A percentile compares a stretch with the other conserved stretches of the same genome.
Conservation (phyloP, 2,329 filamentous ascomycete species). For the Aureobasidium sp. region DNA sequence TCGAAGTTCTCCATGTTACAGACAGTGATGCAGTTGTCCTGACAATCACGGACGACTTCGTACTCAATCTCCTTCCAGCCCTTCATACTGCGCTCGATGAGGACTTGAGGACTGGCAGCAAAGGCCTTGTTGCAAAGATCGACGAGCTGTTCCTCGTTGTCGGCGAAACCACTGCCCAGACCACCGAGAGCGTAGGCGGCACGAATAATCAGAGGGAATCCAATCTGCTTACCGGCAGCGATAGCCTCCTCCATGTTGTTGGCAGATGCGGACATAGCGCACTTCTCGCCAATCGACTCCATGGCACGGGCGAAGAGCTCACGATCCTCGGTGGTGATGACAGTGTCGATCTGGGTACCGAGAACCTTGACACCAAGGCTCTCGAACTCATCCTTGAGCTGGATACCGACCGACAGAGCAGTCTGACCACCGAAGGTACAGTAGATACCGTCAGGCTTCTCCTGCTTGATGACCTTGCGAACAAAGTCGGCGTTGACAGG, state of each 20-base stretch:
- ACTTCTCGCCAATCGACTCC: slow-evolving; percentile 97
- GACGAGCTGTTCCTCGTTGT: slow-evolving; percentile 73
- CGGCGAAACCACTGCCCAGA: slow-evolving; percentile 89
- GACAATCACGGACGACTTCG: slow-evolving; percentile 89
- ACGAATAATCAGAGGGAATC: slow-evolving; percentile 93
- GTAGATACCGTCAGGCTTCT: slow-evolving; percentile 93
- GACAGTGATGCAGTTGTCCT: slow-evolving; percentile 98
- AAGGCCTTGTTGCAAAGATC: slow-evolving; percentile 93
- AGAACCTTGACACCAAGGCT: slow-evolving; percentile 85
- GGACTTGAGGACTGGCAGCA: slow-evolving; percentile 86
- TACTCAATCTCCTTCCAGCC: slow-evolving; percentile 99
- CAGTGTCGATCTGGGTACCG: slow-evolving; percentile 93
- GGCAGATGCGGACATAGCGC: slow-evolving; percentile 92
- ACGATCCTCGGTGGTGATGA: slow-evolving; percentile 96
- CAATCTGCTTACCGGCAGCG: slow-evolving; percentile 80
- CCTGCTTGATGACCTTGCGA: slow-evolving; percentile 91
- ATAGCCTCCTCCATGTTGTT: slow-evolving; percentile 83
- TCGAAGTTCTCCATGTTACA: slow-evolving; percentile 99
- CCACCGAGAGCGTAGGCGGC: slow-evolving; percentile 94
- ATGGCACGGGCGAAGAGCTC: slow-evolving; percentile 96
- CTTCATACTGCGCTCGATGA: slow-evolving; percentile 98
- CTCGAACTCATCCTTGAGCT: slow-evolving; percentile 96
- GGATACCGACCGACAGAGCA: slow-evolving; percentile 90
- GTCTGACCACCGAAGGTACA: slow-evolving; percentile 97
- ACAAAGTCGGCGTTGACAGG: slow-evolving; percentile 96